These are phyloP conservation scores for Hemileccinum impolitum DNA, from an alignment of 768 basidiomycete genomes.

Conservation along the genomic window DNA sequence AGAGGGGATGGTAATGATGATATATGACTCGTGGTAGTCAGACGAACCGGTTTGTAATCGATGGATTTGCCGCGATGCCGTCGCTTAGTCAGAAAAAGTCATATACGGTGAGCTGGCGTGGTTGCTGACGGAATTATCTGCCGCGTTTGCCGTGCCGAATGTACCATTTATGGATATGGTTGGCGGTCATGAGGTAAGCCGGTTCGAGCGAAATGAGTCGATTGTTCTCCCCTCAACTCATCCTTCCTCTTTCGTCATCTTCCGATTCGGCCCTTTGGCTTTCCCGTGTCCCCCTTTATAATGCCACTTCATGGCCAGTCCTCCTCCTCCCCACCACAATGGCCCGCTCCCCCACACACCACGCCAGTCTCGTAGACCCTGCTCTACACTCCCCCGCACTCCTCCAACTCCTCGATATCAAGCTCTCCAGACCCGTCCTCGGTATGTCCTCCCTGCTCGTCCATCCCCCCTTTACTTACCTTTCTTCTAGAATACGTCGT, in stretches of 20 bases:
- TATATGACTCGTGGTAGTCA: too few species aligned
- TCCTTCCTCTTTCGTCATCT: constrained; percentile 26
- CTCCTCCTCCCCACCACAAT: constrained; percentile 11
- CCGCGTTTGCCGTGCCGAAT: neutral
- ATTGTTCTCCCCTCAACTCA: constrained; percentile 13
- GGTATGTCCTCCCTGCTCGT: constrained; percentile 42
- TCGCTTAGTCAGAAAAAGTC: constrained; percentile 12
- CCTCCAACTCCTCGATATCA: constrained; percentile 64
- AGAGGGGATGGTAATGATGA: too few species aligned
- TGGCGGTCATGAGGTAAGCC: constrained; percentile 8
- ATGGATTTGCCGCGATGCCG: constrained; percentile 6
- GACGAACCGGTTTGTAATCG: neutral
- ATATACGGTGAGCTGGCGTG: neutral
- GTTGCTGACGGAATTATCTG: neutral
- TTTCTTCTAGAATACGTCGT: constrained; percentile 59
- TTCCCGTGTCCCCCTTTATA: constrained; percentile 32
- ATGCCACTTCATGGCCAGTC: constrained; percentile 12
- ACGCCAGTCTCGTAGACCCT: constrained; percentile 59
- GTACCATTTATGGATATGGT: neutral
- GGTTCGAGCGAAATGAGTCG: constrained; percentile 1
- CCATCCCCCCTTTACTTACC: neutral
- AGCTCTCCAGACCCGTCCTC: constrained; percentile 57
- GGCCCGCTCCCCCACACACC: constrained; percentile 37
- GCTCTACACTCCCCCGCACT: constrained; percentile 61
- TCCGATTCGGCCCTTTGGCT: constrained; percentile 36